These are phyloP conservation scores for Herpotrichia juniperi DNA, from an alignment of 2,329 filamentous ascomycete genomes.

Conservation along the genomic window DNA sequence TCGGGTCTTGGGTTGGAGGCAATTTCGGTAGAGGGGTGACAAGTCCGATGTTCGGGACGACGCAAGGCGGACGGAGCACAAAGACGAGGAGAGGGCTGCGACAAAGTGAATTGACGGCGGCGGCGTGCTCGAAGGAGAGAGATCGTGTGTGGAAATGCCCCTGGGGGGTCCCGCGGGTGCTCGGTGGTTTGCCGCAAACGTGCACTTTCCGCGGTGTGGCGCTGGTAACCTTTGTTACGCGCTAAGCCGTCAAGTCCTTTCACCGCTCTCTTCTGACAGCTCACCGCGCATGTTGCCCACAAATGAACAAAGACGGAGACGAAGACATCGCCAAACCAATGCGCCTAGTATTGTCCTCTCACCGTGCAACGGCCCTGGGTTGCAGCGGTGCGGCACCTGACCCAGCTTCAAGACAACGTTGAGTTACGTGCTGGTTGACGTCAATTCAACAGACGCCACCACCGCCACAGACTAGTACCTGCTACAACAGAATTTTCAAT, in stretches of 20 bases:
- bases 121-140: not conserved
- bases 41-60: not conserved
- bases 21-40: not conserved
- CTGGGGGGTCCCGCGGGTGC: constrained; percentile 4
- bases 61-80: not conserved
- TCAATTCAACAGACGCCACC: constrained; percentile 2
- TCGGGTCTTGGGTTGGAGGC: not conserved
- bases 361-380: not conserved
- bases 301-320: too few relatives aligned
- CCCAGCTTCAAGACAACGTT: not conserved
- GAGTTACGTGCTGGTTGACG: not conserved
- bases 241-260: not conserved
- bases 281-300: not conserved
- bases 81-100: not conserved
- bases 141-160: not conserved
- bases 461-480: constrained; percentile 3
- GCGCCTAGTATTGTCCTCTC: constrained; percentile 19
- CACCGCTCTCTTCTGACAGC: constrained; percentile 13
- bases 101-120: not conserved
- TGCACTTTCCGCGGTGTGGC: constrained; percentile 10
- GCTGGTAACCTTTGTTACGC: constrained; percentile 8
- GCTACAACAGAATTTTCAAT: not conserved
- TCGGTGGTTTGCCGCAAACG: too few relatives aligned
- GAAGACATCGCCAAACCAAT: constrained; percentile 1
- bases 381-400: not conserved